Evolutionary conservation across 805 yeast genomes (phyloP), one percentile per base, ranked within the genome.

Genomic region (Zygosaccharomyces siamensis): DNA sequence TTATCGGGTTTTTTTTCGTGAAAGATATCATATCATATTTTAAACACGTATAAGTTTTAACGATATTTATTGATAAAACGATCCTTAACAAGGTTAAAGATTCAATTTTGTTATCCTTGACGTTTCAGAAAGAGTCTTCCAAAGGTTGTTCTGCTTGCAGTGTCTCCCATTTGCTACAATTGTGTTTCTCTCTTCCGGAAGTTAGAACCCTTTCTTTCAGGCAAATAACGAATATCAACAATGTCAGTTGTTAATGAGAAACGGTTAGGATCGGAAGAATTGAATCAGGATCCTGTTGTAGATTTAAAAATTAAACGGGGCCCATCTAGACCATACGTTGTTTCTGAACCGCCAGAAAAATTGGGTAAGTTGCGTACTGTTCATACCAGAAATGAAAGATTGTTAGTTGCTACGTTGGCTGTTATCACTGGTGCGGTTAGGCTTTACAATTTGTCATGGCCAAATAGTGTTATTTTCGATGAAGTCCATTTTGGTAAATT

Each of bases 401-500:
- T 71, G 0, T 53, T 74, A n/a, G 53, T 79, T 5, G 64, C 58
- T 2, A 61, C 71, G 12, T 69, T 87, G 46, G 59, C 79, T n/a
- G 56, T 74, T 1, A 56, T 82, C 32, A 77, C 96, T 0, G 52
- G 74, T 10, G 59, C 67, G 41, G 77, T 88, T 43, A 80, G 99
- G 57, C 72, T 85, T 46, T 71, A 74, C 55, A 71, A 76, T 46
- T 72, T 93, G 50, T 71, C 77, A 24, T 62, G 70, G 53, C 99
- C 99, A 35, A 69, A 81, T 59, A 80, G 90, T 26, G 95, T 89
- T 32, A 96, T 92, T 10, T 87, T 87, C 56, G 96, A 89, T 67
- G 99, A 92, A 67, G 93, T 86, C 36, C 95, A 87, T 68, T 93
- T 93, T 61, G 99, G 99, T 48, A 95, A 95, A n/a, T 93, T 92